Evolutionary conservation across 306 rosid species (phyloP).

Genomic region (Sicyos edulis): DNA sequence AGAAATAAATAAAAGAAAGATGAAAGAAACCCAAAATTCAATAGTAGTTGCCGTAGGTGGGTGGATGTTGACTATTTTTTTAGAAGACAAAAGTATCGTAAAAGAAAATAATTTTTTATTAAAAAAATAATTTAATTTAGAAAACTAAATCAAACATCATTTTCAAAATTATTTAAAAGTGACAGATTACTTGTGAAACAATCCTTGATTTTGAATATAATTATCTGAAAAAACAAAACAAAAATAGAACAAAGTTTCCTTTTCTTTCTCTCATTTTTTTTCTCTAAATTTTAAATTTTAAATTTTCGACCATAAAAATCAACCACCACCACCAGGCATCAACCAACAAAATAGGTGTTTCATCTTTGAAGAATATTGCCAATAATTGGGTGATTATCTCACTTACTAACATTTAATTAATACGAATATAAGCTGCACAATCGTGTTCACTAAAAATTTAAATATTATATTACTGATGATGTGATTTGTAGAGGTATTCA

Average conservation of each 20-base stretch:
- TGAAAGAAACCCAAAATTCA: no score
- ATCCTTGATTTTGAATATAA: not conserved
- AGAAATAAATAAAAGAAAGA: no score
- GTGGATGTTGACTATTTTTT: no score
- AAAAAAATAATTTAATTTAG: not conserved
- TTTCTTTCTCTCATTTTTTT: no score
- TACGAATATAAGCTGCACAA: no score
- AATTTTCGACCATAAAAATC: not conserved
- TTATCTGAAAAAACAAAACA: not conserved
- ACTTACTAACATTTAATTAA: not conserved
- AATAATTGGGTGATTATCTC: conserved; percentile 8
- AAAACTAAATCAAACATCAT: not conserved
- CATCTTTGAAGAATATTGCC: not conserved
- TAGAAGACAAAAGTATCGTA: not conserved
- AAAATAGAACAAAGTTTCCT: no score
- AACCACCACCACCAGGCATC: not conserved
- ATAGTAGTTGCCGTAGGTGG: no score
- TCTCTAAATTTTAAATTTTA: not conserved
- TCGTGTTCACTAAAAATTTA: no score
- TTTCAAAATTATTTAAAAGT: not conserved
- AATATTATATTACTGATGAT: no score
- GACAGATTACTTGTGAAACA: not conserved
- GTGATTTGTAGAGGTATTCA: no score
- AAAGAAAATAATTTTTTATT: not conserved
- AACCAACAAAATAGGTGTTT: not conserved